Evolutionary conservation across 2,329 filamentous ascomycete species (phyloP), one percentile per base, ranked within the genome.

Genomic region (Aspergillus novofumigatus): DNA sequence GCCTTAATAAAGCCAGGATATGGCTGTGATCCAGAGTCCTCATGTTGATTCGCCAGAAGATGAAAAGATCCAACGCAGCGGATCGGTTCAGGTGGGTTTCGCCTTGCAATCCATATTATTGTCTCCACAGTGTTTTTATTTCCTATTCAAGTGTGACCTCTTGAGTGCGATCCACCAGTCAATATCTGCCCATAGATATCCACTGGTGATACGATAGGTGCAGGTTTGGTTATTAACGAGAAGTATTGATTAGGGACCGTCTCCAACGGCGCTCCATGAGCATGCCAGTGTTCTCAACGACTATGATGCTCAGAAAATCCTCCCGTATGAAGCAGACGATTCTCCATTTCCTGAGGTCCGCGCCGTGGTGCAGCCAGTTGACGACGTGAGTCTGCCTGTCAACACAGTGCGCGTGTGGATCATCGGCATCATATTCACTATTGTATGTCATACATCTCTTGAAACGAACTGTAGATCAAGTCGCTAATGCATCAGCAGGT

Each of bases 261-360:
- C 53, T 2, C 28, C 51, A 6, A 60, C 65, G 20, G 49, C 50
- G 9, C 42, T 29, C 20, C 56, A 52, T 45, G 62, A 64, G 42
- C 59, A 65, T 5, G 54, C 62, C 23, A 60, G 52, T 45, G 57
- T 72, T 32, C 65, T 74, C 21, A 64, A 62, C 38, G 72, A 74
- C 55, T 56, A 61, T 21, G 70, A 72, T 61, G 72, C 70, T 26
- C 63, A 68, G 23, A 57, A 68, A 52, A 65, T 68, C 29, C 65
- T 75, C 23, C 66, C 71, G 6, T 74, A 72, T 52, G 71, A 74
- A 32, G 72, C 70, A 14, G 65, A 72, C 28, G 66, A 75, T 55
- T 75, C 72, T n/a, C 72, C 72, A 1, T 75, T 70, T 50, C 72
- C 72, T 1, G 72, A 75, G 59, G 72, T 75, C 29, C 72, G 72